Evolutionary conservation across 176 grass and related monocot genomes (phyloP).

Genomic region (Hordeum vulgare): DNA sequence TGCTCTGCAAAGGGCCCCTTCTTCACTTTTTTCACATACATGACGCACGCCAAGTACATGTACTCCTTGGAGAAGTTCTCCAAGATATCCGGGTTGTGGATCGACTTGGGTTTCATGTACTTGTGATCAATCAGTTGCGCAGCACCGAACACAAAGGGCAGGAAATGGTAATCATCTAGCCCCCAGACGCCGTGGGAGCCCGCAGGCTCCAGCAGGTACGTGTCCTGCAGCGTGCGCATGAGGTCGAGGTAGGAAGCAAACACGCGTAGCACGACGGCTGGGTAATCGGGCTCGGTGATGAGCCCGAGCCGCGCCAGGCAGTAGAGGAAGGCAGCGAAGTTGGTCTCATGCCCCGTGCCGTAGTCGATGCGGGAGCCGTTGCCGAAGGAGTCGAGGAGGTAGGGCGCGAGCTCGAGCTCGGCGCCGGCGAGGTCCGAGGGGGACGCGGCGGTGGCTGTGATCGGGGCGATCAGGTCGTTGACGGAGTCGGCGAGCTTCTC

Average conservation of each 20-base stretch:
- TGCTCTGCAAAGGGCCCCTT: conserved; percentile 88
- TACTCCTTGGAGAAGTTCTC: conserved; percentile 85
- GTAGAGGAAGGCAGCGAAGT: conserved; percentile 89
- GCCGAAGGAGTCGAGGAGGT: conserved; percentile 90
- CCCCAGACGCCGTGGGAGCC: conserved; percentile 88
- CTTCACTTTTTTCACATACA: conserved; percentile 87
- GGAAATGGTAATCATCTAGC: conserved; percentile 82
- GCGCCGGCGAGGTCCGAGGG: conserved; percentile 34
- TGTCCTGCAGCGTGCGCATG: conserved; percentile 72
- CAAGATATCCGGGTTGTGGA: conserved; percentile 88
- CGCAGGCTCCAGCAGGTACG: conserved; percentile 84
- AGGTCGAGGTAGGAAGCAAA: conserved; percentile 61
- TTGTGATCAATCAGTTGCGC: conserved; percentile 91
- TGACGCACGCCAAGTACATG: conserved; percentile 69
- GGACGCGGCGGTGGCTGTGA: conserved; percentile 30
- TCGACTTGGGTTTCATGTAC: conserved; percentile 97
- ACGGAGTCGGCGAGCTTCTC: conserved; percentile 46
- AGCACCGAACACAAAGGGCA: conserved; percentile 85
- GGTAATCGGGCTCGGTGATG: conserved; percentile 61
- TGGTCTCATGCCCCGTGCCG: conserved; percentile 78
- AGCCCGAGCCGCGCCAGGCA: conserved; percentile 77
- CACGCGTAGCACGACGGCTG: conserved; percentile 47
- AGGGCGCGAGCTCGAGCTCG: conserved; percentile 64
- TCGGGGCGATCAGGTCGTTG: conserved; percentile 33
- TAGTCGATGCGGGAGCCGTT: conserved; percentile 82